phyloP scores from a whole-genome alignment of 345 rosid species.

The Excoecaria cochinchinensis region DNA sequence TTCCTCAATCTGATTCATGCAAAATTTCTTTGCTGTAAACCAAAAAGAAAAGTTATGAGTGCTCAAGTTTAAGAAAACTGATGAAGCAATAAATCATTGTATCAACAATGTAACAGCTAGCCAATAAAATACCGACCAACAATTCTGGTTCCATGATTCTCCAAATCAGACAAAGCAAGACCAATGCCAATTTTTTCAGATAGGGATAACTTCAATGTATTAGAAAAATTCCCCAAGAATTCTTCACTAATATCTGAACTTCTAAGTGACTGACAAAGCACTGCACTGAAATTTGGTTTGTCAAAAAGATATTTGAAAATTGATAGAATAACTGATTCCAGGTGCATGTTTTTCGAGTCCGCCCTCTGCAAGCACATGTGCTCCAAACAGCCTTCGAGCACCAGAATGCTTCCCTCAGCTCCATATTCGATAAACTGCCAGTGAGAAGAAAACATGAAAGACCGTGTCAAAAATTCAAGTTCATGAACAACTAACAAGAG shows the following conservation, averaged over 20 bases:
- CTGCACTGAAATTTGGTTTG: slow-evolving; percentile 56
- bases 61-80: not conserved
- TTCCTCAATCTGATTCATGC: slow-evolving; percentile 64
- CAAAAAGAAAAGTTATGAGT: not conserved
- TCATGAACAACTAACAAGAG: not conserved
- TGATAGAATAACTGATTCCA: slow-evolving; percentile 46
- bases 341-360: slow-evolving; percentile 41
- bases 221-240: slow-evolving; percentile 47
- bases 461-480: not conserved
- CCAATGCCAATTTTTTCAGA: slow-evolving; percentile 67
- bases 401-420: slow-evolving; percentile 51
- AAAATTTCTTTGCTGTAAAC: slow-evolving; percentile 63
- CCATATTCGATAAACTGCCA: slow-evolving; percentile 67
- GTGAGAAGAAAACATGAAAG: not conserved
- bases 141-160: slow-evolving; percentile 43
- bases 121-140: slow-evolving; percentile 44
- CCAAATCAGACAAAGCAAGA: slow-evolving; percentile 71
- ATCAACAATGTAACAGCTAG: not conserved
- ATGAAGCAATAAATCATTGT: not conserved
- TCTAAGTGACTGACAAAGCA: slow-evolving; percentile 58
- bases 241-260: slow-evolving; percentile 44
- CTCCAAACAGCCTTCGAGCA: slow-evolving; percentile 64
- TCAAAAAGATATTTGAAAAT: slow-evolving; percentile 53
- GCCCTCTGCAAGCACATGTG: slow-evolving; percentile 43
- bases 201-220: slow-evolving; percentile 46